Conservation (phyloP, 257 asterid genomes). For the Linaria vulgaris region DNA sequence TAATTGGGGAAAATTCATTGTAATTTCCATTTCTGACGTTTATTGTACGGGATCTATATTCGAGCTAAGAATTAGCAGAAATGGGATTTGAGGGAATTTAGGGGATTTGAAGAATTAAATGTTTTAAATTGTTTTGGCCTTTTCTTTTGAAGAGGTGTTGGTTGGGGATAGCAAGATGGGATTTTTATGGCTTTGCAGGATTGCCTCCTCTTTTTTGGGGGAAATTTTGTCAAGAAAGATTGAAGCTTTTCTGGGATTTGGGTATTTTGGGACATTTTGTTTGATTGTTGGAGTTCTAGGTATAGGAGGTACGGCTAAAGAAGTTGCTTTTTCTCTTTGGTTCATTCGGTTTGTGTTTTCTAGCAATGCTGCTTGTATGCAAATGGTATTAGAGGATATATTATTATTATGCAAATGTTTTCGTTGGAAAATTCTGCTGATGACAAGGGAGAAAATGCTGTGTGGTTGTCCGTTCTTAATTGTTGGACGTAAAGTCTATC, state of each 20-base stretch:
- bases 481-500: too few relatives aligned
- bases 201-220: not conserved
- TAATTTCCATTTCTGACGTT: too few relatives aligned
- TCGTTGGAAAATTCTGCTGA: too few relatives aligned
- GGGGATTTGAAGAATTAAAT: too few relatives aligned
- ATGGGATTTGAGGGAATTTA: too few relatives aligned
- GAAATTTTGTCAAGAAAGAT: conserved; percentile 12
- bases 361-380: conserved; percentile 1
- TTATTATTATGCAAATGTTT: not conserved
- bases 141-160: too few relatives aligned
- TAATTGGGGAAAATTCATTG: too few relatives aligned
- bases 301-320: conserved; percentile 13
- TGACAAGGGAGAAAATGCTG: too few relatives aligned
- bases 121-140: too few relatives aligned
- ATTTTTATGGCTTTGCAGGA: conserved; percentile 14
- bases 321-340: not conserved
- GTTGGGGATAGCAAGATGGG: not conserved
- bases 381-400: not conserved
- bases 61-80: too few relatives aligned
- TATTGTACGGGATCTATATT: too few relatives aligned
- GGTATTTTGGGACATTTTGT: conserved; percentile 11
- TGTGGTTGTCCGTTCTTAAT: too few relatives aligned
- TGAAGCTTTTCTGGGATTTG: conserved; percentile 1
- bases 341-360: not conserved
- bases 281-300: conserved; percentile 12